Evolutionary conservation across 306 rosid species (phyloP).

Genomic region (Trichosanthes cucumerina): DNA sequence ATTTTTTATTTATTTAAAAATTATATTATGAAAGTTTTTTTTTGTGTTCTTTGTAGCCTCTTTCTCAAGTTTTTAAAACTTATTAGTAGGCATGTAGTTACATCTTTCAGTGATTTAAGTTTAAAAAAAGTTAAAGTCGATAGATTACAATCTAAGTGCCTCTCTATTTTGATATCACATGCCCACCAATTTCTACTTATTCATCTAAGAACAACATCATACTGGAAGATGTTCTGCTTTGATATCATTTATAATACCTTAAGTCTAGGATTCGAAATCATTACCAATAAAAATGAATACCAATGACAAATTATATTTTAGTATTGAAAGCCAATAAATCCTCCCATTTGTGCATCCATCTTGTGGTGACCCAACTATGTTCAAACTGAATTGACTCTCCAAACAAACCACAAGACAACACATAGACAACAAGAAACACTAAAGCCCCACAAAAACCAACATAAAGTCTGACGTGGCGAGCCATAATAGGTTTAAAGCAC

Average conservation of each 20-base stretch:
- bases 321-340: not conserved
- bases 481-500: constrained; percentile 16
- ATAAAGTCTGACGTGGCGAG: constrained; percentile 13
- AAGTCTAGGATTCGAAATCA: too few species aligned
- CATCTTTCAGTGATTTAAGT: not conserved
- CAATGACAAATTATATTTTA: too few species aligned
- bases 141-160: too few species aligned
- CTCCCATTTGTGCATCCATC: not conserved
- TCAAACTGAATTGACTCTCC: not conserved
- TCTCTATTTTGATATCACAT: not conserved
- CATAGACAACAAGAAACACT: not conserved
- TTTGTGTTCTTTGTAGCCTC: not conserved
- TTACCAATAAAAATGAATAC: too few species aligned
- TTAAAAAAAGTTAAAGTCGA: too few species aligned
- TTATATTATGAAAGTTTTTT: not conserved
- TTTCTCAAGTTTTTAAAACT: not conserved
- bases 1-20: too few species aligned
- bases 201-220: not conserved
- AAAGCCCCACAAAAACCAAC: not conserved
- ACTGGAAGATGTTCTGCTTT: too few species aligned
- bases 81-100: not conserved
- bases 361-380: constrained; percentile 14
- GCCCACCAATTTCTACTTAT: not conserved
- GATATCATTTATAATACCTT: too few species aligned
- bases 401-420: not conserved